These are phyloP conservation scores for Cornus suecica DNA, from an alignment of 148 eudicot species.

Conservation along the genomic window DNA sequence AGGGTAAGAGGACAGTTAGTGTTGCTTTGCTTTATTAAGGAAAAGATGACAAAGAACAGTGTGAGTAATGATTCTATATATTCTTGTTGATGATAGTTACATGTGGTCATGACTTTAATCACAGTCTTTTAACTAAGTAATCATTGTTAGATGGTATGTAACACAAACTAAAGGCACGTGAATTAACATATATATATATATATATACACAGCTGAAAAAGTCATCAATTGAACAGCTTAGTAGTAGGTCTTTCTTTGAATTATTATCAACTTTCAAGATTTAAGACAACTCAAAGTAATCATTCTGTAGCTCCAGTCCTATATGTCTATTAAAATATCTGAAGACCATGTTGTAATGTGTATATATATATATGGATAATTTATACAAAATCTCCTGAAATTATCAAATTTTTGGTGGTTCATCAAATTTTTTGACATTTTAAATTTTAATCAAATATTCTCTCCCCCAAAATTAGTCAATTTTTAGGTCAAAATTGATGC, in stretches of 20 bases:
- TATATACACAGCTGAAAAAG: conserved; percentile 11
- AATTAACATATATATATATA: conserved; percentile 3
- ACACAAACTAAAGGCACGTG: conserved; percentile 12
- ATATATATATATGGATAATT: no score
- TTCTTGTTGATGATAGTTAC: conserved; percentile 11
- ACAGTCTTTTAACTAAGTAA: conserved; percentile 1
- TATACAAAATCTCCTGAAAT: no score
- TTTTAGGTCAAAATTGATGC: no score
- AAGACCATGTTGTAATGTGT: background rate
- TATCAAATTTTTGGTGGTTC: no score
- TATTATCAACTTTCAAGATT: conserved; percentile 3
- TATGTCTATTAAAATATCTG: background rate
- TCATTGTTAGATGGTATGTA: conserved; percentile 7
- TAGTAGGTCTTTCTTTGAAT: background rate
- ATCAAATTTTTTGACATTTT: no score
- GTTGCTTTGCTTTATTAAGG: no score
- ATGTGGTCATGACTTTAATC: background rate
- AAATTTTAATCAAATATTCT: no score
- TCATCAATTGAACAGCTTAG: conserved; percentile 13
- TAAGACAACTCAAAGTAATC: conserved; percentile 15
- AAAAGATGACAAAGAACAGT: background rate
- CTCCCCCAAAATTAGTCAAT: no score
- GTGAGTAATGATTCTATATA: conserved; percentile 10
- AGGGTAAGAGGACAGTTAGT: background rate
- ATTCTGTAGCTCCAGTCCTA: conserved; percentile 3